Evolutionary conservation across 192 early-diverging fungal genomes (phyloP).

Genomic region (Backusella tarrabulga): DNA sequence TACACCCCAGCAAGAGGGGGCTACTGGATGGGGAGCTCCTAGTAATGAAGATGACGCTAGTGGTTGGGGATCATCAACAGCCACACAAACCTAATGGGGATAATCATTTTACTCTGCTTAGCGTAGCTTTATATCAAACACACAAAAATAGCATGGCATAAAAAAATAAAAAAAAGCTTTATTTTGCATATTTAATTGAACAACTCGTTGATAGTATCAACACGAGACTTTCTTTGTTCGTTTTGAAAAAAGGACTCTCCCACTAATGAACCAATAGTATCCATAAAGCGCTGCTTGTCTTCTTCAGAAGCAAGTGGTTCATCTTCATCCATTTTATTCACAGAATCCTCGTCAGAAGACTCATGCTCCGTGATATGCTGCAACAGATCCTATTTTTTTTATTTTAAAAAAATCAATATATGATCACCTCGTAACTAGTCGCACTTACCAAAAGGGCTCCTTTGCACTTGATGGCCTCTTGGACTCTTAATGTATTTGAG

Average conservation of each 20-base stretch:
- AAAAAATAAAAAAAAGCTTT: neutral
- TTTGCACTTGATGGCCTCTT: slow-evolving; percentile 43
- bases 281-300: slow-evolving; percentile 4
- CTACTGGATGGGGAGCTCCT: neutral
- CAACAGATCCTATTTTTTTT: slow-evolving; percentile 6
- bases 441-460: slow-evolving; percentile 50
- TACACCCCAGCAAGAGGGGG: neutral
- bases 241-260: slow-evolving; percentile 16
- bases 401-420: neutral
- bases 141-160: too few species aligned
- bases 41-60: neutral
- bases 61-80: neutral
- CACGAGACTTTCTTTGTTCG: neutral
- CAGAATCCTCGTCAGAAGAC: neutral
- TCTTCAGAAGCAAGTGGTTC: slow-evolving; percentile 6
- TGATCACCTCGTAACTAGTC: too few species aligned
- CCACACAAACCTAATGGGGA: neutral
- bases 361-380: slow-evolving; percentile 9
- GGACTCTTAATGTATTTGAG: slow-evolving; percentile 13
- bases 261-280: slow-evolving; percentile 9
- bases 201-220: neutral
- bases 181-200: neutral
- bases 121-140: neutral
- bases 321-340: slow-evolving; percentile 14
- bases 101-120: neutral